Evolutionary conservation across 2,329 filamentous ascomycete species (phyloP), one percentile per base, ranked within the genome.

Genomic region (Trichophyton benhamiae): DNA sequence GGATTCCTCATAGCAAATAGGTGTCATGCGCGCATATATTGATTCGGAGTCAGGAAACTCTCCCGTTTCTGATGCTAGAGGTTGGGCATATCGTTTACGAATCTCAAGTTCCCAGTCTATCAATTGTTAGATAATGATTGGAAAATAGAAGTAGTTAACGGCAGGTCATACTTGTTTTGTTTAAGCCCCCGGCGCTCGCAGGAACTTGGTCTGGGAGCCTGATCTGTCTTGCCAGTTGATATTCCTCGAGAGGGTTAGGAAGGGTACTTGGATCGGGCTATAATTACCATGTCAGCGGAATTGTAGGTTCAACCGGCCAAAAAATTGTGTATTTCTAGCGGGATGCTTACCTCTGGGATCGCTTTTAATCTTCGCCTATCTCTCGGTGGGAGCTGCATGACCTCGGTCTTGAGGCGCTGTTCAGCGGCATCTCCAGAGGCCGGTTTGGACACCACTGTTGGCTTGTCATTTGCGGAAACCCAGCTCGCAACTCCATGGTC

Each of bases 111-210:
- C 84, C 81, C 82, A 86, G 67, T 85, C 79, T 36, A 57, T 13
- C 17, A 27, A 48, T 42, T 33, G 33, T 46, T 20, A 33, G 49
- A 13, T 27, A 17, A 15, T n/a, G 6, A 13, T 17, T 30, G 27
- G 5, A 30, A 30, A 20, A 27, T 17, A n/a, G 20, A 36, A 15
- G 49, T 7, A 36, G 8, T 36, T 55, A 2, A 55, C 13, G 30
- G 11, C 8, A 49, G 36, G 30, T 75, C 85, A 71, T 79, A 90
- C 87, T 84, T 41, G 81, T 95, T 79, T 92, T 90, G 66, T 89
- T 91, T 53, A 92, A 80, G 20, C 87, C 87, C 30, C 84, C 86
- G 25, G 87, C 86, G 69, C 84, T 85, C 30, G 85, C 80, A 27
- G 87, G 85, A 7, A 84, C 81, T 61, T 89, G 83, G 33, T 86